Base-by-base conservation (phyloP, 2,329 filamentous ascomycete species). In the Colletotrichum sp. region DNA sequence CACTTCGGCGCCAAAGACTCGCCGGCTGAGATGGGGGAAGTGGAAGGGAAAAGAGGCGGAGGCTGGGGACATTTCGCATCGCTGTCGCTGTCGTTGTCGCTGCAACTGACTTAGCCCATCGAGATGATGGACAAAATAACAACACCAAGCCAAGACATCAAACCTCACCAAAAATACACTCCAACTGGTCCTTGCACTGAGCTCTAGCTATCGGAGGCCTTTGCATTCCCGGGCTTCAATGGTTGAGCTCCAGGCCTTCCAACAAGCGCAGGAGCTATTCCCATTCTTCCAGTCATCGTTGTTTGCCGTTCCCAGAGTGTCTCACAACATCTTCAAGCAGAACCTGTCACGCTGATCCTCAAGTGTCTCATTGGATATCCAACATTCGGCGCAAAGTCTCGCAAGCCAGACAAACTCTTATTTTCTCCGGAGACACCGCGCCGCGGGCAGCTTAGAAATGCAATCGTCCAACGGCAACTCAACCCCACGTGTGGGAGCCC, bases 401-500 rank as follows among this genome's bases (percentile, higher is more conserved):
- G 56, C 70, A 65, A 66, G 67, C 52, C 38, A 75, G 55, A 62
- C 65, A 67, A 32, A 30, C 62, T 64, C 21, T 64, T 26, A 21
- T 70, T 26, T 70, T 36, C 68, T 64, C 58, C 36, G 56, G 56
- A 26, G 48, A 28, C 52, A 58, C 52, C 30, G 24, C 43, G n/a
- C 65, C 38, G 48, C 58, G 18, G 26, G 28, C 28, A 43, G 69
- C 55, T 75, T 75, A 72, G 69, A 75, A 75, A 75, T 74, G 34
- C 71, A 66, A 71, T 75, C n/a, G 43, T 65, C 70, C 64, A 75
- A 67, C 69, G 62, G 55, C 64, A 75, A 68, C 43, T 68, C 43
- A 38, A 73, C 70, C 73, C 73, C 73, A 73, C 70, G 64, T 58
- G 62, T 60, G 16, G 32, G 13, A 67, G 69, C 64, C 30, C 70